Evolutionary conservation across 345 rosid genomes (phyloP), one percentile per base, ranked within the genome.

Genomic region (Aquilaria yunnanensis): DNA sequence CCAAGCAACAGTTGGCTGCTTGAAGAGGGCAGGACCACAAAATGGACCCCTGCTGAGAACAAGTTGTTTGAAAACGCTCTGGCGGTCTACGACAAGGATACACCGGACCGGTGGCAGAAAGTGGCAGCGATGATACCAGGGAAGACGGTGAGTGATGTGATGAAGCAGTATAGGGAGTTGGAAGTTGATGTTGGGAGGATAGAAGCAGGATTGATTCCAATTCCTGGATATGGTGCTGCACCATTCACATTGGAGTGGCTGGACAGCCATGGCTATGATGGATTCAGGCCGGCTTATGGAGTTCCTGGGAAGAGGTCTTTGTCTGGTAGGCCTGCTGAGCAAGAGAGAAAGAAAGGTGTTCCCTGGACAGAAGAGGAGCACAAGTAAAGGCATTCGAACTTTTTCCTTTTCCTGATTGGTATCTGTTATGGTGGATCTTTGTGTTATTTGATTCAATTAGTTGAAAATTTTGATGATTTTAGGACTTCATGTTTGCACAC

Each of bases 291-390:
- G 12, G 63, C 81, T 48, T 84, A 70, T 49, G 83, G 66, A 10
- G 53, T 79, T 32, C 82, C 81, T 23, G 94, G 86, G 11, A 90
- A 83, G 86, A 81, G 97, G 79, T 74, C 84, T 49, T 78, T 80
- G 0, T 67, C 84, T 0, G 76, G 71, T 45, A 72, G 87, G 41
- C 79, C 79, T 51, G 76, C 78, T 2, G 97, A 94, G 47, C 92
- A 83, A 50, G 99, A 94, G 69, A 80, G 99, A 73, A 94, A 91
- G 87, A 94, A 91, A 67, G 99, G 99, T 9, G 88, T 94, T 54
- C 97, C 97, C 0, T 94, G 99, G 99, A 94, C 99, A 0, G 99
- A 94, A 73, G 97, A 94, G 57, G 99, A 94, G 73, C 99, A 94
- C 71, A 88, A 84, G 99, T 91, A 80, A 37, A 67, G 67, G 62